Base-by-base conservation (phyloP, 768 basidiomycete species). In the Leccinum rimulosum region DNA sequence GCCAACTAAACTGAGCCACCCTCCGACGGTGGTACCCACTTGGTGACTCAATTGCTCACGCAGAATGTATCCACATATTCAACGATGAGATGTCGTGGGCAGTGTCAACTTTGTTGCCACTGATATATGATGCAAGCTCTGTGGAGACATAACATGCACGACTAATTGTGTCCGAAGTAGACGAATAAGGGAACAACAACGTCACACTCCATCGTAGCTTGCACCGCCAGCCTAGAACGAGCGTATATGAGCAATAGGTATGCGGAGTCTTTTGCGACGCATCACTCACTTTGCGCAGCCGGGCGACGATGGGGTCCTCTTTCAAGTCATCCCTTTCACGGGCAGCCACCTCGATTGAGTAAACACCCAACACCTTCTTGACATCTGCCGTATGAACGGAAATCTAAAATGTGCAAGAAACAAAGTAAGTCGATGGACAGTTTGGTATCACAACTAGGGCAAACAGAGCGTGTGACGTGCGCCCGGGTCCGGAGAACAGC, bases 361-460 rank as follows among this genome's bases (percentile, higher is more conserved):
- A 95, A 59, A 77, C 83, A 61, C 85, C 82, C 66, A 98, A 74
- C 57, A 88, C 86, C 50, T 76, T 70, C 78, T 97, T 96, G 74
- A 97, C 93, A 76, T 93, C 88, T 63, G 90, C 89, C 27, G 86
- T 69, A 69, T 98, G 95, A 4, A 98, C 94, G 59, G 95, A 96
- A 68, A 96, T 90, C 93, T 95, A 66, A 40, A 68, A 33, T 54
- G 55, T 55, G 58, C 54, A 55, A 59, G 54, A 62, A 60, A 62
- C 56, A 64, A 54, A 52, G 66, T 65, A 49, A 67, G 68, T 65
- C 70, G 68, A 73, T 71, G 73, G 68, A 62, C 54, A 59, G 52
- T 33, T 57, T 48, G 17, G 40, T 57, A 60, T 62, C 60, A 64
- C 65, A 59, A 62, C 57, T 55, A 72, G 70, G 62, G 66, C 62